Base-by-base conservation (phyloP, 2,329 filamentous ascomycete species). In the Paraconiothyrium sp. region DNA sequence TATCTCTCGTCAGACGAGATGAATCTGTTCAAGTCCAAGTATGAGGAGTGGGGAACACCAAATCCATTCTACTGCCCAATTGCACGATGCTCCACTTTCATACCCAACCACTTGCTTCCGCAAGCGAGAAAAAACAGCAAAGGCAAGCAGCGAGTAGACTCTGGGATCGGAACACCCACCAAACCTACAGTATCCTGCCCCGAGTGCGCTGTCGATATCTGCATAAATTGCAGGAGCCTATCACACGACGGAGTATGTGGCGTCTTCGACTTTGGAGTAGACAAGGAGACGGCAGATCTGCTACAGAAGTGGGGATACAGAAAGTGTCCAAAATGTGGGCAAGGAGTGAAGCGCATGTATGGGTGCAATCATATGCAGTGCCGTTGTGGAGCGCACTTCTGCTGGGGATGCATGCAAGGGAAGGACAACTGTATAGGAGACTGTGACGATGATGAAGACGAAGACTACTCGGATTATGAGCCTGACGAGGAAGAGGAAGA, bases 321-420 rank as follows among this genome's bases (percentile, higher is more conserved):
- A 68, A 75, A 78, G 9, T 86, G 84, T 58, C 84, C 84, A 0
- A 81, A 81, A 57, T 86, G 84, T 62, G 75, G 78, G 1, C 75
- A 80, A n/a, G 84, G 80, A 9, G 71, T 85, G 16, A 78, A 79
- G 63, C 78, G 79, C 57, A 83, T 85, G 79, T 82, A 67, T 60
- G 84, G 84, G 7, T 86, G 84, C 65, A 69, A 71, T 37, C 81
- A 84, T 54, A 81, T 86, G 65, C 70, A 78, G 56, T 86, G 84
- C 59, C 71, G 75, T 14, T 86, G 84, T 58, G 83, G 83, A 13
- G 81, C 81, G 9, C 79, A 84, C 54, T 86, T 81, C 71, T 86
- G 84, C 69, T 86, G 81, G 77, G 65, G 67, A 8, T 86, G 84
- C 58, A 58, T 73, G 39, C 52, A 65, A 30, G 67, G 75, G 0